These are phyloP conservation scores for Venturia effusa DNA, from an alignment of 2,329 filamentous ascomycete genomes.

Conservation along the genomic window DNA sequence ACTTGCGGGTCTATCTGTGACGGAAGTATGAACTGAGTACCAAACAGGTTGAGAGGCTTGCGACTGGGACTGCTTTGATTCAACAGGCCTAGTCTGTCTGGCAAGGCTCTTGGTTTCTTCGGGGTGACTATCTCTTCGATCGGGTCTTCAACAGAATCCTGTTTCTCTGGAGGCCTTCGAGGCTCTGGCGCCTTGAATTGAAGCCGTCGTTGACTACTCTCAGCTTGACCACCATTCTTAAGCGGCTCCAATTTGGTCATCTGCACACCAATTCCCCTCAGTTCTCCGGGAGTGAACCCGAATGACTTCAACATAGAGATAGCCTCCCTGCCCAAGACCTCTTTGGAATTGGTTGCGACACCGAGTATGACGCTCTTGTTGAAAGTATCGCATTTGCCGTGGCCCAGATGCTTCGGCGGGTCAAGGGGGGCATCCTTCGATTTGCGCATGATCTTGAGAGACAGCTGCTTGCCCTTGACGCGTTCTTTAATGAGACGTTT, in stretches of 20 bases:
- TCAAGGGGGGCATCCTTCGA: conserved; percentile 80
- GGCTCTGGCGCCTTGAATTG: conserved; percentile 52
- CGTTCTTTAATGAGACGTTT: conserved; percentile 69
- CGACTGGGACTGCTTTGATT: conserved; percentile 41
- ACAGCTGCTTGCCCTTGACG: conserved; percentile 79
- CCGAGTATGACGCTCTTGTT: conserved; percentile 81
- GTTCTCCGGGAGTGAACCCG: conserved; percentile 77
- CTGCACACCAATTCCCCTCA: conserved; percentile 86
- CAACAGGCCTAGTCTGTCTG: conserved; percentile 27
- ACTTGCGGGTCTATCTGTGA: conserved; percentile 72
- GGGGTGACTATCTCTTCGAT: conserved; percentile 37
- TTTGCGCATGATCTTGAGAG: conserved; percentile 89
- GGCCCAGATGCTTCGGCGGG: conserved; percentile 84
- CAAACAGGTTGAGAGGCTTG: conserved; percentile 64
- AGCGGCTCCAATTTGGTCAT: conserved; percentile 84
- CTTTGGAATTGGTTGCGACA: conserved; percentile 66
- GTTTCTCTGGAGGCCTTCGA: conserved; percentile 11
- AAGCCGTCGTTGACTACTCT: conserved; percentile 70
- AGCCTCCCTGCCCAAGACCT: conserved; percentile 67
- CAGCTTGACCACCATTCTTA: conserved; percentile 46
- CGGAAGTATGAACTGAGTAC: conserved; percentile 88
- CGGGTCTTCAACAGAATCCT: conserved; percentile 25
- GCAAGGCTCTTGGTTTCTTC: conserved; percentile 18
- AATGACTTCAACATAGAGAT: conserved; percentile 74
- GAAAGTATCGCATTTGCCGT: conserved; percentile 89